Base-by-base conservation (phyloP, 2,329 filamentous ascomycete genomes). In the Scedosporium minutisporum region DNA sequence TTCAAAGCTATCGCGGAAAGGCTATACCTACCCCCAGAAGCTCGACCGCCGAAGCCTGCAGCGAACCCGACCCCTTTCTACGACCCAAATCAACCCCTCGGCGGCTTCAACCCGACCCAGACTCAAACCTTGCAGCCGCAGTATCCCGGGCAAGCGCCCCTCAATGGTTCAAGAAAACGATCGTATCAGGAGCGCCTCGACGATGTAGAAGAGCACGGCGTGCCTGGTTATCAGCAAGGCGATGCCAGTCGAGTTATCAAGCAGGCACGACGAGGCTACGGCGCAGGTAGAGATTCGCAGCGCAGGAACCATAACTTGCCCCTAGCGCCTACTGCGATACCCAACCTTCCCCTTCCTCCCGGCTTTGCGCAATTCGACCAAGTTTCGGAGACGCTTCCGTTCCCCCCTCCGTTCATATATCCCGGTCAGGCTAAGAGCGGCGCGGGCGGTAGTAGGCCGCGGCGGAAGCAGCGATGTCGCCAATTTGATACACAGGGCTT, bases 401-500 rank as follows among this genome's bases (percentile, higher is more conserved):
- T 42, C 48, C 48, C 48, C 3, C 16, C 55, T 18, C 60, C 60
- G 6, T 51, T 27, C 29, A 27, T 29, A 14, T 57, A 55, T 21
- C 60, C 60, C 29, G 48, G 60, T 10, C 48, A 55, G 16, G 16
- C 27, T 12, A 57, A 27, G 42, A 23, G 25, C 27, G 46, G 27
- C n/a, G 18, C 16, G 21, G 27, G 23, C 53, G 33, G 46, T 2
- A 46, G 21, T 5, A 69, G 71, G 48, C 70, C 69, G 46, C 75
- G 74, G 63, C 76, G 72, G 58, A 77, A 74, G 65, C 73, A 78
- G 63, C 79, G 84, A 63, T 93, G 89, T 69, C 79, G 82, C 63
- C 87, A 91, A 71, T 91, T 89, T 68, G 87, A 91, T 63, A 83
- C 76, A 1, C 89, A 89, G 67, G 90, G 90, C 0, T 90, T 83